These are phyloP conservation scores for Claviceps citrina DNA, from an alignment of 2,329 filamentous ascomycete species.

Conservation along the genomic window DNA sequence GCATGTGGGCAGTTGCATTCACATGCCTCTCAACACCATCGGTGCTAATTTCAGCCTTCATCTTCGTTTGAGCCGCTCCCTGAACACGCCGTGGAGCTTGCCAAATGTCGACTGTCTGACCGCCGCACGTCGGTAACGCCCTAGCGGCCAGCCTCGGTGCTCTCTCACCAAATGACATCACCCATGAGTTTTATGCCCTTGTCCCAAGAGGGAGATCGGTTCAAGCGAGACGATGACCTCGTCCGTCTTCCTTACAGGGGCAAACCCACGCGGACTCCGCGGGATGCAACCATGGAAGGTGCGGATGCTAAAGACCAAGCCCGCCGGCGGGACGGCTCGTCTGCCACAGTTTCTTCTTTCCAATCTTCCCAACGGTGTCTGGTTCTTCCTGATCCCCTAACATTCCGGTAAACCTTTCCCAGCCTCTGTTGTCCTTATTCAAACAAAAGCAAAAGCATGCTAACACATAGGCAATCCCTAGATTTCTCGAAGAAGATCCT, in stretches of 20 bases:
- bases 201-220: slow-evolving; percentile 5
- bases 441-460: background rate
- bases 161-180: slow-evolving; percentile 6
- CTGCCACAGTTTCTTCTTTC: slow-evolving; percentile 8
- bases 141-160: background rate
- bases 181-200: slow-evolving; percentile 5
- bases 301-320: background rate
- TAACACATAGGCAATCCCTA: slow-evolving; percentile 13
- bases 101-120: slow-evolving; percentile 1
- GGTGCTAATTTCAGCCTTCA: background rate
- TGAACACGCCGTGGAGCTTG: background rate
- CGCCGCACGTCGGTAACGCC: slow-evolving; percentile 4
- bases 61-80: background rate
- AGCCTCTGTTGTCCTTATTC: background rate
- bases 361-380: slow-evolving; percentile 27
- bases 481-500: slow-evolving; percentile 74
- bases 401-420: slow-evolving; percentile 31
- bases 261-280: background rate
- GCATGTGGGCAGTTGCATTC: too few species aligned
- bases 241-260: background rate
- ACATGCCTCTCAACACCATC: slow-evolving; percentile 4
- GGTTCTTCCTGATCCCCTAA: slow-evolving; percentile 43
- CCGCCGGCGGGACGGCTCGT: slow-evolving; percentile 6
- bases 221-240: slow-evolving; percentile 6
- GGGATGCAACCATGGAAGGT: slow-evolving; percentile 1